phyloP scores from a whole-genome alignment of 2,329 filamentous ascomycete species.

The Aspergillus japonicus region DNA sequence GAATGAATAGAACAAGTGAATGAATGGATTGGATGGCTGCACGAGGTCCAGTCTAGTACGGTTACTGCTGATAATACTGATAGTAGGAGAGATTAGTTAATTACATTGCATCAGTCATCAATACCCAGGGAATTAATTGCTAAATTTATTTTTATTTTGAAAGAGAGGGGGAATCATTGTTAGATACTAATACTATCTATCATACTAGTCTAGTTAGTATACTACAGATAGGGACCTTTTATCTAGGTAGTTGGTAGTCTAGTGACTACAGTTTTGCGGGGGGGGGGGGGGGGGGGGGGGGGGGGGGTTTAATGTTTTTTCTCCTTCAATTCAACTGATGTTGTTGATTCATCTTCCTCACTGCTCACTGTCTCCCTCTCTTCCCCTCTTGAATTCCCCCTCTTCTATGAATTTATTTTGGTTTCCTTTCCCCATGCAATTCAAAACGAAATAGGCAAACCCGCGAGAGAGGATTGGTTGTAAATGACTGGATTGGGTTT shows the following conservation, averaged over 20 bases:
- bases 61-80: neutral
- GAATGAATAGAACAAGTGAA: neutral
- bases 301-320: neutral
- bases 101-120: neutral
- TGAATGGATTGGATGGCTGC: slow-evolving; percentile 7
- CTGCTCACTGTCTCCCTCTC: neutral
- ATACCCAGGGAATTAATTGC: neutral
- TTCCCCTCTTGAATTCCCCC: neutral
- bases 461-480: neutral
- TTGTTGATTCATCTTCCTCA: neutral
- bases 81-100: neutral
- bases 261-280: neutral
- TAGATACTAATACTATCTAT: too few relatives aligned
- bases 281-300: neutral
- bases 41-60: neutral
- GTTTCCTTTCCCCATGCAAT: neutral
- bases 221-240: too few relatives aligned
- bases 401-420: neutral
- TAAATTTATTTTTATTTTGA: neutral
- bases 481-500: slow-evolving; percentile 14
- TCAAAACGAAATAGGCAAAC: neutral
- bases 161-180: too few relatives aligned
- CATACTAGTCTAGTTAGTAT: too few relatives aligned
- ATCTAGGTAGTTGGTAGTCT: too few relatives aligned
- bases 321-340: neutral